Base-by-base conservation (phyloP, 805 yeast genomes). In the Candida ipomoeae region DNA sequence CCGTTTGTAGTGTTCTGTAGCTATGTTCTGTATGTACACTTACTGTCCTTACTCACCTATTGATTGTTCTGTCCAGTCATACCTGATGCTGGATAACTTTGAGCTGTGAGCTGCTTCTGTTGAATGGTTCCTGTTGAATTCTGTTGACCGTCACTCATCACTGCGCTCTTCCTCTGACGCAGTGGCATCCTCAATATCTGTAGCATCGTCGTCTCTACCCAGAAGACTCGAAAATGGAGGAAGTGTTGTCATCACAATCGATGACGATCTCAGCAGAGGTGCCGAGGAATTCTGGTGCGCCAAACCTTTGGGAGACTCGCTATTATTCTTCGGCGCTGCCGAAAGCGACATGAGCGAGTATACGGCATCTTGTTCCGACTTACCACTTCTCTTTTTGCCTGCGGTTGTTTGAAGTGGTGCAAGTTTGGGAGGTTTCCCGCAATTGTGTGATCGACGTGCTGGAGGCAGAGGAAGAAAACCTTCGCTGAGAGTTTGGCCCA, bases 291-390 rank as follows among this genome's bases (percentile, higher is more conserved):
- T 50, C 13, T n/a, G 18, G 18, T 7, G 50, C 3, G 44, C 42
- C 10, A 48, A 44, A 17, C 42, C 34, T 14, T 52, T 53, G n/a
- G 46, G 46, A 79, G 77, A 26, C n/a, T 49, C 49, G 41, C 63
- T 64, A 44, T 66, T 68, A 37, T 59, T 55, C 15, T 66, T 48
- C 55, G 70, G 75, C 2, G 84, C 84, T 1, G 83, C 77, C 6
- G 84, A 73, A 38, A 80, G 66, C 36, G 82, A 77, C 74, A 80
- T 80, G 47, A 80, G 67, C 20, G 83, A 78, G 59, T 75, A 66
- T 10, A 80, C 75, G 6, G 84, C 84, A 44, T 80, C 84, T 57
- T 79, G 79, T 54, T 80, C 84, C 11, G 59, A 56, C 44, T 66
- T 62, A 54, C 65, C 62, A 53, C 63, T 55, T 46, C 62, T 44